These are phyloP conservation scores for Ligustrum vulgare DNA, from an alignment of 257 asterid species.

Conservation along the genomic window DNA sequence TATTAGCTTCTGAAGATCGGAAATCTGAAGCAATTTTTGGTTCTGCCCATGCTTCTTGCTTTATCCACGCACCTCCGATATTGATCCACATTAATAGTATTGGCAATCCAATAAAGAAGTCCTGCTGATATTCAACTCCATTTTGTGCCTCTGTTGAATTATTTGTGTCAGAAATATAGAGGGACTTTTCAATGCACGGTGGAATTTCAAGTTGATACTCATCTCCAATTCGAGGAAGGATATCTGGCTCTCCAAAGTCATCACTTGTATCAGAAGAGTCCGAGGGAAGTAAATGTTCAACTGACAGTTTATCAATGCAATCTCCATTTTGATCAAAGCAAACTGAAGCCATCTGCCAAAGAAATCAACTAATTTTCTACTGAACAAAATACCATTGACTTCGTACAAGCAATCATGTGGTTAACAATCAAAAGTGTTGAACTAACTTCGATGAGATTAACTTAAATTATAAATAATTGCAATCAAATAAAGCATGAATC, in stretches of 20 bases:
- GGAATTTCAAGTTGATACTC: conserved; percentile 66
- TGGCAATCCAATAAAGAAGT: conserved; percentile 39
- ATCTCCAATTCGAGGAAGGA: conserved; percentile 52
- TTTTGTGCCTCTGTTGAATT: conserved; percentile 19
- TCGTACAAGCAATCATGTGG: too few relatives aligned
- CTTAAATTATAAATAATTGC: neutral
- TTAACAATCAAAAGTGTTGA: too few relatives aligned
- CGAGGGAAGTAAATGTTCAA: conserved; percentile 23
- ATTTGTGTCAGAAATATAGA: conserved; percentile 1
- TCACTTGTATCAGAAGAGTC: conserved; percentile 29
- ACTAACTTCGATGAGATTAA: too few relatives aligned
- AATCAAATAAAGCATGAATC: neutral
- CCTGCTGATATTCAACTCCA: conserved; percentile 7
- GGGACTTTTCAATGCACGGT: conserved; percentile 21
- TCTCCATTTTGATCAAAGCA: conserved; percentile 31
- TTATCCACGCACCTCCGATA: conserved; percentile 25
- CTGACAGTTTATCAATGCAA: conserved; percentile 27
- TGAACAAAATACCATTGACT: neutral
- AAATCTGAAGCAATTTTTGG: conserved; percentile 14
- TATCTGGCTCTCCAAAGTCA: conserved; percentile 31
- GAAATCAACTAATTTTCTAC: conserved; percentile 10
- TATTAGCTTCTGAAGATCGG: conserved; percentile 11
- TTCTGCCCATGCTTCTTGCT: conserved; percentile 27
- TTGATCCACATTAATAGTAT: conserved; percentile 39
- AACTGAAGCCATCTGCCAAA: conserved; percentile 38